Conservation (phyloP, 2,329 filamentous ascomycete genomes). For the Colletotrichum gloeosporioides region DNA sequence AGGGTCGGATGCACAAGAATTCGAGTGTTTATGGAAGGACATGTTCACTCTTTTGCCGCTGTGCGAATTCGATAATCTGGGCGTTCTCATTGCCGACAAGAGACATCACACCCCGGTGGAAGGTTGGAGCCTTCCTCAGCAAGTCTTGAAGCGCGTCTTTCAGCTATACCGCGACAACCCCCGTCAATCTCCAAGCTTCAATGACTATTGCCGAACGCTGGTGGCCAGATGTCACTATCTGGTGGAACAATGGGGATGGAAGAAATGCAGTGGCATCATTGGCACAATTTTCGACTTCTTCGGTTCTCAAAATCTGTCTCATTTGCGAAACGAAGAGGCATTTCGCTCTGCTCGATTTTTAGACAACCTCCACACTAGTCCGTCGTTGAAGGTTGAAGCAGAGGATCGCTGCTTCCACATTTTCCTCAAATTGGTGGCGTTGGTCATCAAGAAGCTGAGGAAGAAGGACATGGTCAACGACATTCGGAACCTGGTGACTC, state of each 20-base stretch:
- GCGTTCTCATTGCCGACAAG: conserved; percentile 48
- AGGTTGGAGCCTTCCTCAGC: conserved; percentile 66
- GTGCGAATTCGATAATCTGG: conserved; percentile 61
- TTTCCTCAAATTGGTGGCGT: conserved; percentile 67
- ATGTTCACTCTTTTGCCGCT: conserved; percentile 68
- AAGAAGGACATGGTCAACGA: conserved; percentile 57
- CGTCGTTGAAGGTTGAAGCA: conserved; percentile 54
- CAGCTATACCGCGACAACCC: conserved; percentile 60
- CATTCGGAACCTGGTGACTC: conserved; percentile 64
- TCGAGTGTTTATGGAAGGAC: conserved; percentile 63
- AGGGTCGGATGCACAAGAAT: conserved; percentile 46
- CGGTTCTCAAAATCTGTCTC: conserved; percentile 63
- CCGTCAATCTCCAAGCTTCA: conserved; percentile 66
- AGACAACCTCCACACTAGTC: conserved; percentile 53
- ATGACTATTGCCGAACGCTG: conserved; percentile 66
- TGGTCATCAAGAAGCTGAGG: conserved; percentile 59
- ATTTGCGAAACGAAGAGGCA: conserved; percentile 69
- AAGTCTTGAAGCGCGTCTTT: conserved; percentile 62
- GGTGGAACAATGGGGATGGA: conserved; percentile 71
- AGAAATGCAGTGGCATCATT: conserved; percentile 59
- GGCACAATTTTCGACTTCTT: conserved; percentile 73
- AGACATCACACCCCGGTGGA: conserved; percentile 49
- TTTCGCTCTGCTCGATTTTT: conserved; percentile 67
- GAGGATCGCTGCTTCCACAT: conserved; percentile 71
- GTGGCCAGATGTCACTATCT: conserved; percentile 67